Percentiles rank a stretch among this genome's conserved stretches.
Conservation (phyloP, 2,329 filamentous ascomycete genomes). For the Alternaria triticina region DNA sequence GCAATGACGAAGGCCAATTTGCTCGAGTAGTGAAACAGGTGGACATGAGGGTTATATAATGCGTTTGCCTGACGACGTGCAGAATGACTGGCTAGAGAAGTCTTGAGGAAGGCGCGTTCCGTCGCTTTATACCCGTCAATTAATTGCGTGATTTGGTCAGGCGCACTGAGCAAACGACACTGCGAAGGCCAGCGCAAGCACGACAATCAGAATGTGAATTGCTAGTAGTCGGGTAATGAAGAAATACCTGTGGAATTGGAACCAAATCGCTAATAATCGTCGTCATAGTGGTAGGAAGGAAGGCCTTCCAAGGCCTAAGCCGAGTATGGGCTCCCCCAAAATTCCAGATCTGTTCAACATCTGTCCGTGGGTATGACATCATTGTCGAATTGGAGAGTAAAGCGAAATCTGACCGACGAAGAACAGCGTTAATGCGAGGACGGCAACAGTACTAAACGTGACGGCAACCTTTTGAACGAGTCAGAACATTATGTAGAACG, state of each 20-base stretch:
- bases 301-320: background rate
- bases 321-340: background rate
- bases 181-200: background rate
- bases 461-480: slow-evolving; percentile 21
- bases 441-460: slow-evolving; percentile 20
- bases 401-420: slow-evolving; percentile 28
- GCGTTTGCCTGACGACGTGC: background rate
- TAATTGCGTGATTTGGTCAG: background rate
- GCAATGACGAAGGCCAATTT: background rate
- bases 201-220: background rate
- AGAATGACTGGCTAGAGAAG: background rate
- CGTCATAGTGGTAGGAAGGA: background rate
- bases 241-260: background rate
- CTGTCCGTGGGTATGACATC: background rate
- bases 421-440: slow-evolving; percentile 22
- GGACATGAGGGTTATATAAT: background rate
- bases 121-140: background rate
- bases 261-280: background rate
- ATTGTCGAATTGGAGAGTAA: slow-evolving; percentile 10
- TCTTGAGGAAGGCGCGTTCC: background rate
- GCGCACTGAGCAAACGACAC: background rate
- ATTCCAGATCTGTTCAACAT: background rate
- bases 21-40: background rate
- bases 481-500: background rate
- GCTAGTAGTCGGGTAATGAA: background rate